phyloP scores from a whole-genome alignment of 208 protist species.

The Acanthamoeba lenticulata region DNA sequence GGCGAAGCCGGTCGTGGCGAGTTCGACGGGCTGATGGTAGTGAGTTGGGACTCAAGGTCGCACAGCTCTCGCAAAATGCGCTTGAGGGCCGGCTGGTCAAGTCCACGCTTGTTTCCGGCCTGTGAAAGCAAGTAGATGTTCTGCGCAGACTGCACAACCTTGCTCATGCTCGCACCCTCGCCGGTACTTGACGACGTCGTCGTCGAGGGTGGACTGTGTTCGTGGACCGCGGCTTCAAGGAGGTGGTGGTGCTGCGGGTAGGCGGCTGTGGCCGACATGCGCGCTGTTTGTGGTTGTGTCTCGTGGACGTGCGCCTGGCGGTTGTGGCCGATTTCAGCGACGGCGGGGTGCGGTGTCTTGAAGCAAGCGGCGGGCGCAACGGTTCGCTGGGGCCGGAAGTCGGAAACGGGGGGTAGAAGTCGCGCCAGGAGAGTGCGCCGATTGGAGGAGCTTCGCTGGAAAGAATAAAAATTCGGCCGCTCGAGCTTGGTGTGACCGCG shows the following conservation, averaged over 20 bases:
- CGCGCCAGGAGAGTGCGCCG: no score
- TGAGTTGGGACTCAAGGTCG: slow-evolving; percentile 13
- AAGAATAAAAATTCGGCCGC: no score
- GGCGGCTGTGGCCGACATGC: background rate
- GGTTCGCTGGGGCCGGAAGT: no score
- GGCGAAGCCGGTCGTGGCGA: background rate
- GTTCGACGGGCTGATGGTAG: background rate
- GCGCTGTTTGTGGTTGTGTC: background rate
- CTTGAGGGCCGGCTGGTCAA: slow-evolving; percentile 5
- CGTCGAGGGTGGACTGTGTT: no score
- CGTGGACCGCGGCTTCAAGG: background rate
- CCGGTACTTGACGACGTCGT: background rate
- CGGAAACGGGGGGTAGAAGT: no score
- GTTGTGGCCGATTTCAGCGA: no score
- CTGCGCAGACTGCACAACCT: background rate
- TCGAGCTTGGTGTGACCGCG: no score
- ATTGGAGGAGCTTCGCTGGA: no score
- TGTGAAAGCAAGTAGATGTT: background rate
- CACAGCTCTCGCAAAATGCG: background rate
- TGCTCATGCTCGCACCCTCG: background rate
- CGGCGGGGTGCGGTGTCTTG: no score
- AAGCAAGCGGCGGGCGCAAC: no score
- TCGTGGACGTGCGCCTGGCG: no score
- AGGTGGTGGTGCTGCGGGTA: background rate
- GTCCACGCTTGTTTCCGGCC: background rate